Percentiles rank a stretch among this genome's conserved stretches.
Conservation (phyloP, 352 stramenopile genomes). For the Pythium volutum region DNA sequence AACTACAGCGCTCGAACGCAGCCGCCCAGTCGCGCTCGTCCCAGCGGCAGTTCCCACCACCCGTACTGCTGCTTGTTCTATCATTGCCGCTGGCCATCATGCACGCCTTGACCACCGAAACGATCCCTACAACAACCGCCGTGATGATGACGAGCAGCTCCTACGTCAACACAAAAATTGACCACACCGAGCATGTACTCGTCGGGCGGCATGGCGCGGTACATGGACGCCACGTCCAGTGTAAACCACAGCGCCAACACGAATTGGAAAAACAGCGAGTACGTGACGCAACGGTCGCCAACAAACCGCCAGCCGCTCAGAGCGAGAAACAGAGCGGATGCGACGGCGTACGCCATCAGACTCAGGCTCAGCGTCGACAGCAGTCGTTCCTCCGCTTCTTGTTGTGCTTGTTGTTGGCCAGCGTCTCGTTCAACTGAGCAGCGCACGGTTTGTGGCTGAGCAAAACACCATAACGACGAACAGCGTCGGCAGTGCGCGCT, state of each 20-base stretch:
- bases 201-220: constrained; percentile 29
- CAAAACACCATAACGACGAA: too few relatives aligned
- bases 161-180: constrained; percentile 54
- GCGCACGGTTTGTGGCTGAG: too few relatives aligned
- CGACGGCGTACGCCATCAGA: neutral
- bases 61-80: too few relatives aligned
- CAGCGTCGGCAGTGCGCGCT: too few relatives aligned
- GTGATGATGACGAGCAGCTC: constrained; percentile 12
- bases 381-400: neutral
- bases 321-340: neutral
- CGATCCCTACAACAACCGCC: neutral
- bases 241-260: constrained; percentile 23
- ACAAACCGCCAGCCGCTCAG: neutral
- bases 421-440: too few relatives aligned
- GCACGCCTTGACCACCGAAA: neutral
- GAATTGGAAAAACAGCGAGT: constrained; percentile 15
- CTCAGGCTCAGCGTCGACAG: neutral
- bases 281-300: neutral
- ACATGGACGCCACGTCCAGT: constrained; percentile 22
- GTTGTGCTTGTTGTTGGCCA: too few relatives aligned
- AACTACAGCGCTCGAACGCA: too few relatives aligned
- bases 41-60: too few relatives aligned
- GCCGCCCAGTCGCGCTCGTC: too few relatives aligned
- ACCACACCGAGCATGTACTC: constrained; percentile 27
- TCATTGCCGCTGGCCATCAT: neutral